Percentiles rank a stretch among this genome's conserved stretches.
Evolutionary conservation across 371 early-diverging fungal species (phyloP).

Genomic region (Mortierella sp.): DNA sequence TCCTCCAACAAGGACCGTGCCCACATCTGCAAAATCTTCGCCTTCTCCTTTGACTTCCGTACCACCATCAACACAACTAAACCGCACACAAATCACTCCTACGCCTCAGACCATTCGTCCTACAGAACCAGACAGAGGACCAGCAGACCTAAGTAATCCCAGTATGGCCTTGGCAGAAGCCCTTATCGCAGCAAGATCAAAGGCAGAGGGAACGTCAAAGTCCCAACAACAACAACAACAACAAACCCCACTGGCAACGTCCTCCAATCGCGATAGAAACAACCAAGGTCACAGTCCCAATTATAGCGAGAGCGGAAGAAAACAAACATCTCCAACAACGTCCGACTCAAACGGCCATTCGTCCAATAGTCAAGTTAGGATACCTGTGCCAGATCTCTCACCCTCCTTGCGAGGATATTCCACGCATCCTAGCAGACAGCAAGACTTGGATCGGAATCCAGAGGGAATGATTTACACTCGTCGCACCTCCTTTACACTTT

Average conservation of each 20-base stretch:
- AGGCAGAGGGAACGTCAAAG: slow-evolving; percentile 25
- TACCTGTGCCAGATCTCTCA: slow-evolving; percentile 49
- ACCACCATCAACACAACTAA: slow-evolving; percentile 12
- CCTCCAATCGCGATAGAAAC: slow-evolving; percentile 1
- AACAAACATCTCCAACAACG: not conserved
- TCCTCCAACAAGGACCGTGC: slow-evolving; percentile 26
- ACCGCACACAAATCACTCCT: slow-evolving; percentile 7
- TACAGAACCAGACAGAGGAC: slow-evolving; percentile 47
- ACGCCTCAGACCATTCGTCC: slow-evolving; percentile 22
- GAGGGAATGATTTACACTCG: slow-evolving; percentile 22
- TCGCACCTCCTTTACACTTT: slow-evolving; percentile 47
- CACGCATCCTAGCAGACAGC: slow-evolving; percentile 10
- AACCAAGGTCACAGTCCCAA: slow-evolving; percentile 5
- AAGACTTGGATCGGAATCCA: slow-evolving; percentile 23
- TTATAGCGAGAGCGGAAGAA: slow-evolving; percentile 6
- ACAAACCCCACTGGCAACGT: not conserved
- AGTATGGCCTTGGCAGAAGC: slow-evolving; percentile 51
- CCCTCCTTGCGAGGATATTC: slow-evolving; percentile 34
- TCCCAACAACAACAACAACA: slow-evolving; percentile 16
- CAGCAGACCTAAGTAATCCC: slow-evolving; percentile 55
- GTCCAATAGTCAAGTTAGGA: slow-evolving; percentile 23
- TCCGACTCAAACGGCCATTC: slow-evolving; percentile 9
- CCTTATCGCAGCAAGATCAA: slow-evolving; percentile 45
- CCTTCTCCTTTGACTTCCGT: slow-evolving; percentile 6
- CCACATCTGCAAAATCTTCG: slow-evolving; percentile 9